A percentile compares a stretch with the other conserved stretches of the same genome.
Conservation (phyloP, 352 stramenopile species). For the Pythium rhizo-oryzae region DNA sequence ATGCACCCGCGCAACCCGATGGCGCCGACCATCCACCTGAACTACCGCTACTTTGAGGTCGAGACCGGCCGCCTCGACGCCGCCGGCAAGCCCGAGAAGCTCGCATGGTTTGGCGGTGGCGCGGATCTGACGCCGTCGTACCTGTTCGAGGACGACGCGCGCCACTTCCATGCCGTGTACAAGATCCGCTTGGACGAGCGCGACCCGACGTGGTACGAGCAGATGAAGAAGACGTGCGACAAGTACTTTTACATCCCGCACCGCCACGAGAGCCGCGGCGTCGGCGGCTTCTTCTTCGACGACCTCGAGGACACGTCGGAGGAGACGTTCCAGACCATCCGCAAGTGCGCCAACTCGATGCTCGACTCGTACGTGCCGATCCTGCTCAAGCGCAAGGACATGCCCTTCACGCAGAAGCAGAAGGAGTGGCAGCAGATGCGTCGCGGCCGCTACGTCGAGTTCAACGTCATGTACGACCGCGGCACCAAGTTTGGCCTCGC, state of each 20-base stretch:
- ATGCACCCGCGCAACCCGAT: slow-evolving; percentile 96
- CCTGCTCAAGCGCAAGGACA: slow-evolving; percentile 94
- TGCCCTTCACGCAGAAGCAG: slow-evolving; percentile 95
- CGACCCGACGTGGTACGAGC: slow-evolving; percentile 91
- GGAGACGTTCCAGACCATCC: slow-evolving; percentile 81
- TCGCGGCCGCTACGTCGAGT: slow-evolving; percentile 97
- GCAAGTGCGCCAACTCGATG: slow-evolving; percentile 80
- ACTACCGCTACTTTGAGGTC: slow-evolving; percentile 99
- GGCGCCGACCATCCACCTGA: slow-evolving; percentile 97
- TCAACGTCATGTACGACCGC: slow-evolving; percentile 99
- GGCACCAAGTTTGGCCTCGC: slow-evolving; percentile 98
- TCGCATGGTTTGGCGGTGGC: slow-evolving; percentile 96
- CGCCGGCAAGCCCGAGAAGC: slow-evolving; percentile 74
- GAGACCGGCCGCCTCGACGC: slow-evolving; percentile 75
- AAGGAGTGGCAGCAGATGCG: slow-evolving; percentile 99
- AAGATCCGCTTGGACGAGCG: slow-evolving; percentile 93
- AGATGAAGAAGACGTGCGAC: slow-evolving; percentile 98
- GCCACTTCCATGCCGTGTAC: slow-evolving; percentile 98
- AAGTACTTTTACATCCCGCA: slow-evolving; percentile 98
- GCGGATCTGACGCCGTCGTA: slow-evolving; percentile 98
- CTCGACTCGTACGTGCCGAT: slow-evolving; percentile 96
- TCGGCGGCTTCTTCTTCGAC: slow-evolving; percentile 99
- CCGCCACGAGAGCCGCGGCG: slow-evolving; percentile 93
- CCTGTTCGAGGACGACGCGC: slow-evolving; percentile 95
- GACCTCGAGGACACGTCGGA: slow-evolving; percentile 96